phyloP scores from a whole-genome alignment of 176 grass and related monocot genomes.

The Zoysia pacifica region DNA sequence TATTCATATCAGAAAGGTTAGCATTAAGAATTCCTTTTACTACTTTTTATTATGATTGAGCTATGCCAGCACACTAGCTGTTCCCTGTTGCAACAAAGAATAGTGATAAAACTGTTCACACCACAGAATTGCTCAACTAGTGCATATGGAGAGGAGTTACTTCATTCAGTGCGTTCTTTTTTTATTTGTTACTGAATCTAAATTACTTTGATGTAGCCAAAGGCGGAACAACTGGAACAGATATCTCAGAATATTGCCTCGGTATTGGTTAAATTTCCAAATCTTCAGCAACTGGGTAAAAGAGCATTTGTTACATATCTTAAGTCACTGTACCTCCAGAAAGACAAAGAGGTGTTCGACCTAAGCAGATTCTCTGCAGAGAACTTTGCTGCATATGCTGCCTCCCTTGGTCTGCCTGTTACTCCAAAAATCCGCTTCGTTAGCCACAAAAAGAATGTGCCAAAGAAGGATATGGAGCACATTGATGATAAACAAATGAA shows the following conservation, averaged over 20 bases:
- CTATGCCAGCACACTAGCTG: neutral
- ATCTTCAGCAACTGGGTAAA: conserved; percentile 78
- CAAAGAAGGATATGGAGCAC: conserved; percentile 25
- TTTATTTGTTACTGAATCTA: conserved; percentile 17
- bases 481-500: conserved; percentile 24
- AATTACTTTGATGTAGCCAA: conserved; percentile 56
- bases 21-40: conserved; percentile 14
- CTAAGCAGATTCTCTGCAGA: conserved; percentile 71
- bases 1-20: conserved; percentile 60
- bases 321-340: conserved; percentile 63
- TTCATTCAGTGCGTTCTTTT: conserved; percentile 11
- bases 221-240: conserved; percentile 67
- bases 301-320: conserved; percentile 87
- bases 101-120: conserved; percentile 9
- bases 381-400: conserved; percentile 73
- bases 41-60: conserved; percentile 10
- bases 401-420: conserved; percentile 74
- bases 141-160: neutral
- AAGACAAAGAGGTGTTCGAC: conserved; percentile 80
- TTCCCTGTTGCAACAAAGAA: neutral
- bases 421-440: conserved; percentile 71
- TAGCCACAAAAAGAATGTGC: conserved; percentile 52
- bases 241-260: conserved; percentile 76
- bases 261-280: conserved; percentile 71
- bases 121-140: conserved; percentile 1